These are phyloP conservation scores for Candida succiphila DNA, from an alignment of 805 yeast species.

Conservation along the genomic window DNA sequence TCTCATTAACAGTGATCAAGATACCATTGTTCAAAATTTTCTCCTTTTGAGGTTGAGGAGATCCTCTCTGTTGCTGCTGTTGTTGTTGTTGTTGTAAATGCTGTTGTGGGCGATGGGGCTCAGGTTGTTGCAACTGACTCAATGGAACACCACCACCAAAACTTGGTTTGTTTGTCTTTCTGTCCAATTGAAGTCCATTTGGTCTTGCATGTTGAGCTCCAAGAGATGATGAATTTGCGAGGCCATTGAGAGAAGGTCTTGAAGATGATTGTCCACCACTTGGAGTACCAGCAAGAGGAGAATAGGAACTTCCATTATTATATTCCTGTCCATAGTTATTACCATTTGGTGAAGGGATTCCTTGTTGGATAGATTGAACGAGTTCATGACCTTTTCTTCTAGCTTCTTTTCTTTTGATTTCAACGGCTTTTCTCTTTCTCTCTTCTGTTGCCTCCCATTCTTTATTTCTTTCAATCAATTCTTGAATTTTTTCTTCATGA, in stretches of 20 bases:
- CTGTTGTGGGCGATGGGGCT: no score
- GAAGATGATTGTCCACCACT: neutral
- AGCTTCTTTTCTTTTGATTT: conserved; percentile 72
- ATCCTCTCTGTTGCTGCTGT: conserved; percentile 14
- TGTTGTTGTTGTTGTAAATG: conserved; percentile 10
- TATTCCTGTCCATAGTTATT: conserved; percentile 3
- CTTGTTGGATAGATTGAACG: conserved; percentile 7
- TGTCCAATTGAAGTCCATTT: conserved; percentile 75
- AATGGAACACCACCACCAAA: conserved; percentile 10
- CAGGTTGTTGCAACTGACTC: no score
- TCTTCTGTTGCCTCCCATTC: conserved; percentile 96
- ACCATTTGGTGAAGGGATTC: conserved; percentile 6
- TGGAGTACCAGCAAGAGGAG: neutral
- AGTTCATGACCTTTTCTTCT: conserved; percentile 44
- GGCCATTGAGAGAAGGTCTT: neutral
- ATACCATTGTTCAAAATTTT: conserved; percentile 61
- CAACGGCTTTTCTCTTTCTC: conserved; percentile 90
- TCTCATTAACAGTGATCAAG: conserved; percentile 67
- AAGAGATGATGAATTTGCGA: neutral
- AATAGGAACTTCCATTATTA: neutral
- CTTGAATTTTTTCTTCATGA: conserved; percentile 97
- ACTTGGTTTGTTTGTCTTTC: conserved; percentile 21
- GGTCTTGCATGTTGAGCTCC: conserved; percentile 40
- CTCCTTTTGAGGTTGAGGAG: conserved; percentile 15
- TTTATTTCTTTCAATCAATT: conserved; percentile 92